Percentiles rank a stretch among this genome's conserved stretches.
Conservation (phyloP, 345 rosid genomes). For the Rhodomyrtus tomentosa region DNA sequence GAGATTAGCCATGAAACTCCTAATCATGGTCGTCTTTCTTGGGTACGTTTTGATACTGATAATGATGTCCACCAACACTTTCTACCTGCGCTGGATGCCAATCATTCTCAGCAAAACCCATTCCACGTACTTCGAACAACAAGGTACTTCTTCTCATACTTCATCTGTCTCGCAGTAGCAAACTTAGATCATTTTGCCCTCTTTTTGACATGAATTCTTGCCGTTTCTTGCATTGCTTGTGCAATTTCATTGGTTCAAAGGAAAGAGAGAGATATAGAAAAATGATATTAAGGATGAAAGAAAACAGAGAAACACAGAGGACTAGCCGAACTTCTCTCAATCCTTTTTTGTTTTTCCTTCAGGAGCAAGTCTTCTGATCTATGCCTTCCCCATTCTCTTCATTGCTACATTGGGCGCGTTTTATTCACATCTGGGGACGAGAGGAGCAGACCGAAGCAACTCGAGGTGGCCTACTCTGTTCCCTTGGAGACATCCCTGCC, state of each 20-base stretch:
- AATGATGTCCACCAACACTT: conserved; percentile 25
- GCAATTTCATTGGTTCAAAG: not conserved
- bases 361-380: conserved; percentile 18
- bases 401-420: conserved; percentile 17
- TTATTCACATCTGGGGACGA: conserved; percentile 14
- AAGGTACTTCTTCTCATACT: conserved; percentile 8
- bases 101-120: conserved; percentile 8
- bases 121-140: conserved; percentile 18
- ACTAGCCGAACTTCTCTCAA: not conserved
- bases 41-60: conserved; percentile 24
- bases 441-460: not conserved
- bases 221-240: not conserved
- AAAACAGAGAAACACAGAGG: not conserved
- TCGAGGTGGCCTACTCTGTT: not conserved
- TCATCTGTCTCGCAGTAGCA: not conserved
- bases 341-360: not conserved
- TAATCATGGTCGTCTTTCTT: conserved; percentile 10
- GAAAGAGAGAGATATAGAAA: too few species aligned
- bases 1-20: conserved; percentile 5
- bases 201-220: not conserved
- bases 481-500: not conserved
- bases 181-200: not conserved
- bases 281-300: not conserved
- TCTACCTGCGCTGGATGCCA: conserved; percentile 18
- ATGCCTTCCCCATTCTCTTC: conserved; percentile 21